These are phyloP conservation scores for Wallacemonas rigidus DNA, from an alignment of 208 protist genomes.

Conservation along the genomic window DNA sequence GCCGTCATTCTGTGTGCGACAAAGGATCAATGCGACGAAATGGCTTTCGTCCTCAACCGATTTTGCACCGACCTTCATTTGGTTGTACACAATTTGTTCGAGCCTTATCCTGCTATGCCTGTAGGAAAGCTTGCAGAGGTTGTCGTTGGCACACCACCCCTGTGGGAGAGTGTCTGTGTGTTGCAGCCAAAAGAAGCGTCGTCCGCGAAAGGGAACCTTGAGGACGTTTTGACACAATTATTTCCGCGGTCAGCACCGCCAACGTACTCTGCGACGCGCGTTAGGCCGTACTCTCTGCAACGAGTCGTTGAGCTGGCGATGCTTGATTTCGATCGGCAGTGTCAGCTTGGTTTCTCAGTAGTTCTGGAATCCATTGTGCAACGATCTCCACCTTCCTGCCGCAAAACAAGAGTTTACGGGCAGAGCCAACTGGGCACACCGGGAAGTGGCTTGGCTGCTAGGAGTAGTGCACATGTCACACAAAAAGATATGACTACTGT, in stretches of 20 bases:
- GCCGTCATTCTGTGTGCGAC: constrained; percentile 73
- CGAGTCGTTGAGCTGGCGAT: constrained; percentile 61
- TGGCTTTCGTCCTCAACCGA: constrained; percentile 43
- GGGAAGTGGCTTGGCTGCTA: background rate
- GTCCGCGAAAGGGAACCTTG: constrained; percentile 32
- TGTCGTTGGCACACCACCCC: constrained; percentile 67
- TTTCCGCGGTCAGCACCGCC: constrained; percentile 33
- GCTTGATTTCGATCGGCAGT: constrained; percentile 66
- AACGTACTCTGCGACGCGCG: constrained; percentile 51
- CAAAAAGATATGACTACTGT: background rate
- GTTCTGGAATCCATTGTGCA: constrained; percentile 19
- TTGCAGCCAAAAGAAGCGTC: background rate
- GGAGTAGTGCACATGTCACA: background rate
- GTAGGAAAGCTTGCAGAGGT: constrained; percentile 61
- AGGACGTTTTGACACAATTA: constrained; percentile 55
- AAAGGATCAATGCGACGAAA: constrained; percentile 74
- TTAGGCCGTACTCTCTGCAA: constrained; percentile 60
- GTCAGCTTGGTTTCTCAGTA: constrained; percentile 44
- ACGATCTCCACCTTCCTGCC: background rate
- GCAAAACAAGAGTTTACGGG: background rate
- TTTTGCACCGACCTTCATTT: constrained; percentile 65
- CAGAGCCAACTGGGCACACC: background rate
- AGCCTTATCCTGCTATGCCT: constrained; percentile 63
- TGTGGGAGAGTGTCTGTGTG: constrained; percentile 62
- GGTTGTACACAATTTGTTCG: constrained; percentile 84